Conservation (phyloP, 257 asterid species). For the Coffea eugenioides region DNA sequence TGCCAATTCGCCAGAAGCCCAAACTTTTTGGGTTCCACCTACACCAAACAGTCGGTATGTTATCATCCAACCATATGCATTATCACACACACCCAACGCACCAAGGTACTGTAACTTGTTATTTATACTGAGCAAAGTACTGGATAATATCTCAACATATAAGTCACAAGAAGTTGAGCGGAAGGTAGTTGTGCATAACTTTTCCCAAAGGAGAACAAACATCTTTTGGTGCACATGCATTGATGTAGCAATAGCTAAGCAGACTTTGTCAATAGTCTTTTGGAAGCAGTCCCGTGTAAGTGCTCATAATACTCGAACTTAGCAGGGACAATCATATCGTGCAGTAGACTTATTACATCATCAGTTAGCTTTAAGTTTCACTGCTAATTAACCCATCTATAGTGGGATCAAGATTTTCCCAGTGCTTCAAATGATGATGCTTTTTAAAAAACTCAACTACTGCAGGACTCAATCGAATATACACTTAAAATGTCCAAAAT, state of each 20-base stretch:
- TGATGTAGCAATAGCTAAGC: not conserved
- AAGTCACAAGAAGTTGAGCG: not conserved
- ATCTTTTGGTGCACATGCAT: not conserved
- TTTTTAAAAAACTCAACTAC: not conserved
- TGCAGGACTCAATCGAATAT: not conserved
- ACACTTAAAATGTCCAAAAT: not conserved
- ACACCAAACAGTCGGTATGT: not conserved
- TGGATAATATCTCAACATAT: not conserved
- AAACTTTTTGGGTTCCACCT: constrained; percentile 85
- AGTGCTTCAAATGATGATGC: not conserved
- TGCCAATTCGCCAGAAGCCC: constrained; percentile 71
- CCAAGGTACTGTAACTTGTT: not conserved
- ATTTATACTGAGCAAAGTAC: not conserved
- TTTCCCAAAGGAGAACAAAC: not conserved
- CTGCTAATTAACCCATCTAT: not conserved
- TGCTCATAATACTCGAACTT: not conserved
- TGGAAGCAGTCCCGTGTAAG: not conserved
- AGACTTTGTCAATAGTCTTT: not conserved
- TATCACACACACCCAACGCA: not conserved
- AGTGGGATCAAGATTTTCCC: not conserved
- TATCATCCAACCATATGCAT: constrained; percentile 9
- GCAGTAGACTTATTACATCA: not conserved
- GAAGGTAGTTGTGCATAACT: not conserved
- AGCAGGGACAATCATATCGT: not conserved
- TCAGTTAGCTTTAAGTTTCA: not conserved